Evolutionary conservation across 2,329 filamentous ascomycete species (phyloP).

Genomic region (Neopestalotiopsis sp.): DNA sequence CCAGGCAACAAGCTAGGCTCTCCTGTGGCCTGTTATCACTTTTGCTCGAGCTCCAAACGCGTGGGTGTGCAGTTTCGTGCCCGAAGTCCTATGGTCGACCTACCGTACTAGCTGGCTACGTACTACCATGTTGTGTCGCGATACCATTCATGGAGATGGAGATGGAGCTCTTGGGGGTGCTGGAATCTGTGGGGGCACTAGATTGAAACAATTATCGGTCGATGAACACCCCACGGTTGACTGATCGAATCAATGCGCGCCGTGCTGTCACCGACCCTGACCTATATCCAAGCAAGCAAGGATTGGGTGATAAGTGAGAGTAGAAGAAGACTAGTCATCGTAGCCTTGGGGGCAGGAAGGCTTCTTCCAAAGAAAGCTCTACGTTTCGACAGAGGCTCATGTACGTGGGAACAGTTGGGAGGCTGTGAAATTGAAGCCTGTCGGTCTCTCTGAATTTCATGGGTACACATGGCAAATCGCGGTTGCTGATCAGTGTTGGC

Average conservation of each 20-base stretch:
- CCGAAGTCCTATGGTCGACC: neutral
- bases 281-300: neutral
- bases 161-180: neutral
- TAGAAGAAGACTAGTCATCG: neutral
- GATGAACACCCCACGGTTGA: conserved; percentile 10
- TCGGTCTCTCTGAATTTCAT: neutral
- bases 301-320: neutral
- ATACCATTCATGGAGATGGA: neutral
- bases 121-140: neutral
- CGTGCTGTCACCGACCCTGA: neutral
- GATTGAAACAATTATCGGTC: neutral
- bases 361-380: no score
- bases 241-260: neutral
- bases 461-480: neutral
- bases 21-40: neutral
- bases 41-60: neutral
- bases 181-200: neutral
- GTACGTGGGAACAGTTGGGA: neutral
- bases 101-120: neutral
- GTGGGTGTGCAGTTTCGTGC: conserved; percentile 9
- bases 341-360: no score
- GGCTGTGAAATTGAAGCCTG: neutral
- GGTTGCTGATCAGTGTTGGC: neutral
- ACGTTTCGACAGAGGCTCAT: neutral
- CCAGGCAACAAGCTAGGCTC: neutral